These are phyloP conservation scores for Xenosphaeropsis pyriputrescens DNA, from an alignment of 2,329 filamentous ascomycete species.

Conservation along the genomic window DNA sequence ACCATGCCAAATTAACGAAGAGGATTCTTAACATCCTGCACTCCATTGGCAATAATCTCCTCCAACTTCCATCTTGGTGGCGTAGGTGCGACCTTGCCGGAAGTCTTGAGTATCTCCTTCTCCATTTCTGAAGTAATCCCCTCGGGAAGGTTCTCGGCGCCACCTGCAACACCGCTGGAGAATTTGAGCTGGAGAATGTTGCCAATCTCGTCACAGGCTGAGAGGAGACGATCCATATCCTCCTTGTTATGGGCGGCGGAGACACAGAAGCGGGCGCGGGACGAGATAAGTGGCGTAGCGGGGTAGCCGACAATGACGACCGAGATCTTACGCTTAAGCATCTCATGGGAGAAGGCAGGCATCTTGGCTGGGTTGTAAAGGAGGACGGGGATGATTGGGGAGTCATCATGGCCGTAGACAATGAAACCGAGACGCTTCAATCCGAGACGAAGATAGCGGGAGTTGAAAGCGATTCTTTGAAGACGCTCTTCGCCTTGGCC, in stretches of 20 bases:
- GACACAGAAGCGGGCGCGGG: conserved; percentile 88
- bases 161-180: conserved; percentile 88
- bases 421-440: conserved; percentile 95
- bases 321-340: conserved; percentile 94
- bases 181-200: conserved; percentile 91
- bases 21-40: conserved; percentile 51
- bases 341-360: conserved; percentile 94
- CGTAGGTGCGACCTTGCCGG: conserved; percentile 31
- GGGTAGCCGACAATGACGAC: conserved; percentile 96
- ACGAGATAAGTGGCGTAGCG: conserved; percentile 87
- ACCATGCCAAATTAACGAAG: conserved; percentile 29
- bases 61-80: conserved; percentile 56
- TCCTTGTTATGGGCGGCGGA: conserved; percentile 97
- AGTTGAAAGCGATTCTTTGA: conserved; percentile 95
- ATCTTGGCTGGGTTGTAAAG: conserved; percentile 99
- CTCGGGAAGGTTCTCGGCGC: conserved; percentile 61
- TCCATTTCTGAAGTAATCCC: conserved; percentile 60
- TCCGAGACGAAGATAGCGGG: conserved; percentile 89
- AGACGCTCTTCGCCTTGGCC: conserved; percentile 93
- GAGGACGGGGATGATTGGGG: conserved; percentile 85
- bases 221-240: conserved; percentile 78
- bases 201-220: conserved; percentile 84
- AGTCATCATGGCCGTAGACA: conserved; percentile 94
- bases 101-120: conserved; percentile 46
- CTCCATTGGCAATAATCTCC: conserved; percentile 56